A percentile compares a stretch with the other conserved stretches of the same genome.
Evolutionary conservation across 495 filamentous ascomycete genomes (phyloP).

Genomic region (Lineolata rhizophorae): DNA sequence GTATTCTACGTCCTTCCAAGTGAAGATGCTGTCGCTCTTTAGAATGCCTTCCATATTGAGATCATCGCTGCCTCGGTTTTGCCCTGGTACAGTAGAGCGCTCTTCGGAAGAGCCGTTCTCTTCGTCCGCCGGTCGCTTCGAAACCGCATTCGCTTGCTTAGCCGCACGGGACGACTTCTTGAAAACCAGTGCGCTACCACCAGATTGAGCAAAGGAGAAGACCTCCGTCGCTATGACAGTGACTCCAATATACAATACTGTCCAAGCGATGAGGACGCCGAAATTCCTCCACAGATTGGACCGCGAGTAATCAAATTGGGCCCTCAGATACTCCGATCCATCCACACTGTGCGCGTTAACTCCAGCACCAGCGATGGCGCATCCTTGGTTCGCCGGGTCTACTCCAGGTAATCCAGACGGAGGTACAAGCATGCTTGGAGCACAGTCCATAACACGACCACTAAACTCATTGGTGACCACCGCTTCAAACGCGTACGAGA

Average conservation of each 20-base stretch:
- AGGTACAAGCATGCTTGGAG: slow-evolving; percentile 21
- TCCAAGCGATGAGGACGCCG: slow-evolving; percentile 34
- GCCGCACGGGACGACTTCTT: slow-evolving; percentile 29
- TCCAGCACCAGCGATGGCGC: slow-evolving; percentile 32
- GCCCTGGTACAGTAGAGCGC: too few species aligned
- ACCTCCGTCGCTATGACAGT: slow-evolving; percentile 16
- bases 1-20: slow-evolving; percentile 52
- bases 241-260: slow-evolving; percentile 17
- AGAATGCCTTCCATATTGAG: slow-evolving; percentile 27
- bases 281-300: slow-evolving; percentile 42
- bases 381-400: slow-evolving; percentile 30
- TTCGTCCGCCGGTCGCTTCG: slow-evolving; percentile 20
- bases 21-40: slow-evolving; percentile 32
- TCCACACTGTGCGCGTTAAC: slow-evolving; percentile 26
- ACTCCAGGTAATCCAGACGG: too few species aligned
- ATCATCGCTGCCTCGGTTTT: slow-evolving; percentile 14
- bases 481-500: slow-evolving; percentile 33
- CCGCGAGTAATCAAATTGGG: slow-evolving; percentile 30
- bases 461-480: slow-evolving; percentile 34
- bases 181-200: slow-evolving; percentile 38
- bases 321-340: slow-evolving; percentile 29
- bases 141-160: slow-evolving; percentile 15
- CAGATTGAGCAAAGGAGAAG: slow-evolving; percentile 11
- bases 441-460: slow-evolving; percentile 32
- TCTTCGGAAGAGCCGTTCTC: slow-evolving; percentile 15